phyloP scores from a whole-genome alignment of 768 basidiomycete species.

The Xanthoconium purpureum region DNA sequence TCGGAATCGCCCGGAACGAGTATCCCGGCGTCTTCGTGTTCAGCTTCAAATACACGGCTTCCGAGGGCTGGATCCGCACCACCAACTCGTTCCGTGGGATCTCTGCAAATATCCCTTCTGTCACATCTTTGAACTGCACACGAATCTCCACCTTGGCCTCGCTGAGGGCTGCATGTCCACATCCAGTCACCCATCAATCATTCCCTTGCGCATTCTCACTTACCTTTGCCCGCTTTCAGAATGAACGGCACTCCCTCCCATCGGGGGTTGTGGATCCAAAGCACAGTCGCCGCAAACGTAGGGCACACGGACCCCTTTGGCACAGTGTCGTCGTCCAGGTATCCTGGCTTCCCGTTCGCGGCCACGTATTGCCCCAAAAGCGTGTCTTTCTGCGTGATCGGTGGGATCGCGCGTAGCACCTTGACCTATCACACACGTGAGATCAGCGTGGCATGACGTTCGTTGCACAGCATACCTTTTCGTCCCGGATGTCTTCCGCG shows the following conservation, averaged over 20 bases:
- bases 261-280: slow-evolving; percentile 91
- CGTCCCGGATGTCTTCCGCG: slow-evolving; percentile 96
- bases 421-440: slow-evolving; percentile 66
- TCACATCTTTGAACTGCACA: slow-evolving; percentile 97
- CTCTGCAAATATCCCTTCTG: slow-evolving; percentile 94
- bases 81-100: slow-evolving; percentile 97
- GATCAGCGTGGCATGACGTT: slow-evolving; percentile 3
- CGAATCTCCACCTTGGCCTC: slow-evolving; percentile 99
- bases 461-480: slow-evolving; percentile 64
- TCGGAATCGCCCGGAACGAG: slow-evolving; percentile 84
- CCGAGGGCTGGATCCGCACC: slow-evolving; percentile 92
- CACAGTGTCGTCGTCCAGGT: slow-evolving; percentile 94
- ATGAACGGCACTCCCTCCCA: slow-evolving; percentile 99
- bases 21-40: slow-evolving; percentile 95
- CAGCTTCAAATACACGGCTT: slow-evolving; percentile 95
- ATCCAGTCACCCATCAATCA: slow-evolving; percentile 10
- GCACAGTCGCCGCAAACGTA: slow-evolving; percentile 86
- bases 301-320: slow-evolving; percentile 91
- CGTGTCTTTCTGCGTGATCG: slow-evolving; percentile 72
- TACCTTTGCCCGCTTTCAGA: slow-evolving; percentile 96
- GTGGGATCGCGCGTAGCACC: slow-evolving; percentile 86
- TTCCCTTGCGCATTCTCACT: slow-evolving; percentile 20
- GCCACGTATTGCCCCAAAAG: slow-evolving; percentile 93
- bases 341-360: slow-evolving; percentile 94
- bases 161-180: slow-evolving; percentile 67